Percentiles rank a stretch among this genome's conserved stretches.
These are phyloP conservation scores for Teunomyces gatunensis DNA, from an alignment of 805 yeast genomes.

Conservation along the genomic window DNA sequence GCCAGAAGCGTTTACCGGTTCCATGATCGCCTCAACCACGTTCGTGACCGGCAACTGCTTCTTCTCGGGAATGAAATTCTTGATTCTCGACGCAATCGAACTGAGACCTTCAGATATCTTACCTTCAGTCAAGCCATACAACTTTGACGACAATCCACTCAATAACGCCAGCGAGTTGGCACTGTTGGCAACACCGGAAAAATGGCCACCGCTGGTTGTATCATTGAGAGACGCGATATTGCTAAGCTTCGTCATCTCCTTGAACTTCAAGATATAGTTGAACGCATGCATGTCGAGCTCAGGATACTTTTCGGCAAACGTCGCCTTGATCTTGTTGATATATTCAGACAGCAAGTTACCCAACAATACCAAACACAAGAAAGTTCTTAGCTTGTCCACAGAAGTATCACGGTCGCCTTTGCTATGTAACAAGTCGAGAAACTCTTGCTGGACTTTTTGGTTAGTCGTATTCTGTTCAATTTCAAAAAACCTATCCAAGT, in stretches of 20 bases:
- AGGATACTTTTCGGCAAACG: constrained; percentile 51
- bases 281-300: constrained; percentile 59
- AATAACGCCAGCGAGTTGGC: constrained; percentile 57
- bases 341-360: constrained; percentile 30
- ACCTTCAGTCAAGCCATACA: constrained; percentile 82
- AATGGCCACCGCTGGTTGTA: constrained; percentile 25
- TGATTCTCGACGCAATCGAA: constrained; percentile 81
- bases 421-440: constrained; percentile 54
- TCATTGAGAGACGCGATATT: constrained; percentile 17
- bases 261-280: constrained; percentile 72
- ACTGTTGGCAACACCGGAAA: constrained; percentile 28
- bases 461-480: constrained; percentile 81
- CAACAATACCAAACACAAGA: constrained; percentile 67
- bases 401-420: constrained; percentile 58
- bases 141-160: constrained; percentile 68
- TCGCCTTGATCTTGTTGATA: constrained; percentile 57
- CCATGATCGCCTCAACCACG: constrained; percentile 88
- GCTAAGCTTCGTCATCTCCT: constrained; percentile 64
- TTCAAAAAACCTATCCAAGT: constrained; percentile 87
- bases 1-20: constrained; percentile 64
- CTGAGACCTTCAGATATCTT: constrained; percentile 86
- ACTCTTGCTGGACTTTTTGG: constrained; percentile 56
- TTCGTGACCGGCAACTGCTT: constrained; percentile 86
- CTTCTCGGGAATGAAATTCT: constrained; percentile 82
- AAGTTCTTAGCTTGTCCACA: constrained; percentile 83